A percentile compares a stretch with the other conserved stretches of the same genome.
Evolutionary conservation across 768 basidiomycete genomes (phyloP).

Genomic region (Hygrocybe punicea): DNA sequence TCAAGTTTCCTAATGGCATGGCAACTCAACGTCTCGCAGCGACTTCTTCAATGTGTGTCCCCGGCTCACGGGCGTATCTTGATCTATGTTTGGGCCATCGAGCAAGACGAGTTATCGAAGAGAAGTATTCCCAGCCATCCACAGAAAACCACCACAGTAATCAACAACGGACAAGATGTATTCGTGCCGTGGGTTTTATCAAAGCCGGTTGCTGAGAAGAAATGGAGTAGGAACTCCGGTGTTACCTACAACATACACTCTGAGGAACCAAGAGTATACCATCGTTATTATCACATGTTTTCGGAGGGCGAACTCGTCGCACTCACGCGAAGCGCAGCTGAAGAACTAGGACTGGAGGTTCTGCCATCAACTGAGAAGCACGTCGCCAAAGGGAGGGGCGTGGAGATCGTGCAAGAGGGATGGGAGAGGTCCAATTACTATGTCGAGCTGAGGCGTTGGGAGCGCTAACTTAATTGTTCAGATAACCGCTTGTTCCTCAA

Average conservation of each 20-base stretch:
- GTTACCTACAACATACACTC: neutral
- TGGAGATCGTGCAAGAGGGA: slow-evolving; percentile 68
- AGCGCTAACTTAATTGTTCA: slow-evolving; percentile 4
- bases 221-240: slow-evolving; percentile 7
- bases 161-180: slow-evolving; percentile 65
- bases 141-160: neutral
- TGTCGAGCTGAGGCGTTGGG: slow-evolving; percentile 71
- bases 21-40: slow-evolving; percentile 33
- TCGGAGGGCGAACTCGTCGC: slow-evolving; percentile 67
- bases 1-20: neutral
- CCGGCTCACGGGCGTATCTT: slow-evolving; percentile 71
- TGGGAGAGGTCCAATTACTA: slow-evolving; percentile 92
- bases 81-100: slow-evolving; percentile 96
- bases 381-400: slow-evolving; percentile 37
- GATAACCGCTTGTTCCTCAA: neutral
- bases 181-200: slow-evolving; percentile 85
- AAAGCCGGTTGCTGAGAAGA: slow-evolving; percentile 27
- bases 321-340: slow-evolving; percentile 63
- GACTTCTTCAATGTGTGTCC: slow-evolving; percentile 62
- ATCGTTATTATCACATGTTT: slow-evolving; percentile 98
- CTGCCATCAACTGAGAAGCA: slow-evolving; percentile 13
- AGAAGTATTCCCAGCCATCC: slow-evolving; percentile 49
- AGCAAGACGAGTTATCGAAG: slow-evolving; percentile 85
- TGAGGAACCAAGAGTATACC: slow-evolving; percentile 50
- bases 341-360: slow-evolving; percentile 51